Evolutionary conservation across 768 basidiomycete species (phyloP), one percentile per base, ranked within the genome.

Genomic region (Trametes villosa): DNA sequence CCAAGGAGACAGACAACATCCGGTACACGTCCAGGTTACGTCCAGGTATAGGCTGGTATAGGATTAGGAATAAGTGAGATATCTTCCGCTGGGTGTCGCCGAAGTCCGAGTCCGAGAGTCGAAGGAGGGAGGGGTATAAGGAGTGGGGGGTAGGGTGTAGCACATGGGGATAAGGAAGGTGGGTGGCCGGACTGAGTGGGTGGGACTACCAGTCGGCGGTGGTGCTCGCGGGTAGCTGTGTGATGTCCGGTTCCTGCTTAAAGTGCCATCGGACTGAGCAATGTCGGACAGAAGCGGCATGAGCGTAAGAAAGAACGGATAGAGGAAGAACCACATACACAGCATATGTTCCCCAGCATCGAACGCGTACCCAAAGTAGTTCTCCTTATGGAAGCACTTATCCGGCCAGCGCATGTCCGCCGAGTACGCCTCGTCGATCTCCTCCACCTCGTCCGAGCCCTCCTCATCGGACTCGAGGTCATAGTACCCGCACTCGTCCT

Each of bases 261-360:
- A 67, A 70, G 11, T 63, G 48, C 53, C 64, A 70, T 17, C 67
- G 63, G 54, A 62, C 69, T 70, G 53, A 3, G 42, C 18, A 9
- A 29, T 27, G 22, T 18, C 29, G 29, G 27, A 30, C 18, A 36
- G 5, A 6, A 33, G 24, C 24, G 22, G n/a, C 15, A 27, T 59
- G 24, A 59, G 58, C 20, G n/a, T 13, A 15, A 15, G 2, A 15
- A 3, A 30, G 5, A 30, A 17, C 13, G 20, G 1, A 31, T 15
- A 20, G 38, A 56, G 18, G n/a, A 26, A 40, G 26, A n/a, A 22
- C 0, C 3, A 72, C 76, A 57, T 48, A 77, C 77, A 76, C 20
- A 79, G 46, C 30, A 70, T 53, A 59, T 77, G 72, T 2, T 72
- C 68, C 12, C 73, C 75, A 1, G 75, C 70, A 57, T 79, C 77